Conservation (phyloP, 805 yeast genomes). For the Wickerhamiella azyma region DNA sequence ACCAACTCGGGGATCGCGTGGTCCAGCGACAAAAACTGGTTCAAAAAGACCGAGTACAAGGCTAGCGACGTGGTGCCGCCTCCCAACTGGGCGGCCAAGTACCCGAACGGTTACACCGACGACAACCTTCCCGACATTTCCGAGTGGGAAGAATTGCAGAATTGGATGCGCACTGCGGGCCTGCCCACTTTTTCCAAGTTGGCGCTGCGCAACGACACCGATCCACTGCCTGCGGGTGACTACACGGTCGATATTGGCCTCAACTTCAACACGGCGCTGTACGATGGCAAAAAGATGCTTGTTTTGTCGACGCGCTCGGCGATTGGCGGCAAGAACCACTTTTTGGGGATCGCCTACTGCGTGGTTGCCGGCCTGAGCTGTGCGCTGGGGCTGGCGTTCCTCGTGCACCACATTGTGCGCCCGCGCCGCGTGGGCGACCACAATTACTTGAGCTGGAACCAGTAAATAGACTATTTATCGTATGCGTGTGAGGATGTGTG, state of each 20-base stretch:
- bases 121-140: slow-evolving; percentile 66
- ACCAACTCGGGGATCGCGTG: slow-evolving; percentile 64
- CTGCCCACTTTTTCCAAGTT: slow-evolving; percentile 78
- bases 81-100: slow-evolving; percentile 70
- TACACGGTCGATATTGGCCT: slow-evolving; percentile 55
- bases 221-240: slow-evolving; percentile 45
- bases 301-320: slow-evolving; percentile 70
- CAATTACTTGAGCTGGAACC: slow-evolving; percentile 41
- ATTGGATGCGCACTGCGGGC: slow-evolving; percentile 98
- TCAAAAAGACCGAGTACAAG: slow-evolving; percentile 56
- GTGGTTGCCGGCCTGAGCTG: slow-evolving; percentile 70
- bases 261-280: slow-evolving; percentile 69
- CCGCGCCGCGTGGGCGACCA: slow-evolving; percentile 84
- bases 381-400: slow-evolving; percentile 57
- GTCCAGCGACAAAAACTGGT: slow-evolving; percentile 61
- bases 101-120: slow-evolving; percentile 80
- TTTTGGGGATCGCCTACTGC: slow-evolving; percentile 72
- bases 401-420: slow-evolving; percentile 66
- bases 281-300: slow-evolving; percentile 80
- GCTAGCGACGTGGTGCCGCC: slow-evolving; percentile 77
- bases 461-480: slow-evolving; percentile 12
- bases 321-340: slow-evolving; percentile 77
- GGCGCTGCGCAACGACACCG: slow-evolving; percentile 56
- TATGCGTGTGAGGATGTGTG: too few relatives aligned
- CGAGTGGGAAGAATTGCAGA: slow-evolving; percentile 72